These are phyloP conservation scores for Tuber aestivum DNA, from an alignment of 495 filamentous ascomycete genomes.

Conservation along the genomic window DNA sequence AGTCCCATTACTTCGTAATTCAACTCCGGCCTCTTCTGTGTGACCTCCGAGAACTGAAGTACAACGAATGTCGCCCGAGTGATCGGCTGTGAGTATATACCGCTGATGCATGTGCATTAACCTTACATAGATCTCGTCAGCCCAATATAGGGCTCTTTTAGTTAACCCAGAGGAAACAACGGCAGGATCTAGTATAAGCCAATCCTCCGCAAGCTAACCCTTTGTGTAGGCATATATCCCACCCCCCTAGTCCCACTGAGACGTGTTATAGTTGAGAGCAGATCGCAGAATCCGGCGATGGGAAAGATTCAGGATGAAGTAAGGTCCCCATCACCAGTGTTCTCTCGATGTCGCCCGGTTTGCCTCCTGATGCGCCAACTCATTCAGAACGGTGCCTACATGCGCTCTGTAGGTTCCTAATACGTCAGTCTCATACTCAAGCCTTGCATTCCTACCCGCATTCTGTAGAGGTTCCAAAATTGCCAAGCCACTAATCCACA, in stretches of 20 bases:
- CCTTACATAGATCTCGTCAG: neutral
- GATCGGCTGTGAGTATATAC: no score
- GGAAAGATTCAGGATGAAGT: neutral
- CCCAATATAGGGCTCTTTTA: neutral
- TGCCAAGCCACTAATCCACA: neutral
- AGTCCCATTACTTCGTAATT: no score
- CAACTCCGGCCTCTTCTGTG: no score
- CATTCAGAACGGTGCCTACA: no score
- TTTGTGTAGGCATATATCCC: neutral
- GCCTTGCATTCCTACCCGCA: neutral
- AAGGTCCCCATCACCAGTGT: neutral
- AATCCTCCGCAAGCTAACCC: neutral
- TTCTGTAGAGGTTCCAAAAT: neutral
- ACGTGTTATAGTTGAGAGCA: neutral
- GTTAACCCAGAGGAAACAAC: neutral
- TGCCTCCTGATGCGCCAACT: neutral
- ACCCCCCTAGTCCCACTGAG: neutral
- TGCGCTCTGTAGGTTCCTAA: neutral
- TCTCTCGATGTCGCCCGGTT: neutral
- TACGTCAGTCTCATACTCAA: neutral
- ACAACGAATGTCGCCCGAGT: no score
- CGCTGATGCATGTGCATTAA: neutral
- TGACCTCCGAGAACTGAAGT: no score
- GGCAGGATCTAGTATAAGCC: neutral
- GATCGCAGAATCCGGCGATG: neutral